Base-by-base conservation (phyloP, 73 alveolate genomes). In the Blepharisma stoltei region DNA sequence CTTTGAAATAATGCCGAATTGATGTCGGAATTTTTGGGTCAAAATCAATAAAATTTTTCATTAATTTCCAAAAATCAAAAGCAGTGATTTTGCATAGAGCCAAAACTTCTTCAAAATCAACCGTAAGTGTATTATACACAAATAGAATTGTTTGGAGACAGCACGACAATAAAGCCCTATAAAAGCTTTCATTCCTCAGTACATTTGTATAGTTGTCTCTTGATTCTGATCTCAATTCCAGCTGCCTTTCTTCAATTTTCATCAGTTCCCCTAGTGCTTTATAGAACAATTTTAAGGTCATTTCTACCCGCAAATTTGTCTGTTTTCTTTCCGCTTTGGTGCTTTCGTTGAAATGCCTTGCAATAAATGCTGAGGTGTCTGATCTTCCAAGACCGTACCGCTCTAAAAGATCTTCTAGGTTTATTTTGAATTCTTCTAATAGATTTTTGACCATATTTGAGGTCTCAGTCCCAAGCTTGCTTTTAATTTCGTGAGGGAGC, bases 31-130 rank as follows among this genome's bases (percentile, higher is more conserved):
- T 84, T 25, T 52, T 49, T 6, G 88, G 80, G 47, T 88, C 95
- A 67, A 88, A 88, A 18, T 80, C 83, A 23, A 88, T 37, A 77
- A 88, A 88, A 38, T 84, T 70, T 71, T 84, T 84, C 55, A 88
- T 55, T 14, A 87, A 43, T 67, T 82, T 78, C 94, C 94, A 87
- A 71, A 70, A 65, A 69, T 87, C 94, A 54, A 87, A 84, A 11
- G 87, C 86, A 11, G 81, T 47, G 55, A 87, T 20, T n/a, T 53
- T 25, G 52, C 88, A 48, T 20, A 79, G 53, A 21, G 81, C 82
- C 23, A 87, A 83, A 21, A 83, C 52, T 48, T 79, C 87, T 7
- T 48, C 66, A 5, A 84, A 48, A n/a, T 67, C 41, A 7, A 84
- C 65, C 0, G 55, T 6, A 41, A 54, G 49, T 7, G 52, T 81